These are phyloP conservation scores for Berberis vulgaris DNA, from an alignment of 164 flowering plant species.

Conservation along the genomic window DNA sequence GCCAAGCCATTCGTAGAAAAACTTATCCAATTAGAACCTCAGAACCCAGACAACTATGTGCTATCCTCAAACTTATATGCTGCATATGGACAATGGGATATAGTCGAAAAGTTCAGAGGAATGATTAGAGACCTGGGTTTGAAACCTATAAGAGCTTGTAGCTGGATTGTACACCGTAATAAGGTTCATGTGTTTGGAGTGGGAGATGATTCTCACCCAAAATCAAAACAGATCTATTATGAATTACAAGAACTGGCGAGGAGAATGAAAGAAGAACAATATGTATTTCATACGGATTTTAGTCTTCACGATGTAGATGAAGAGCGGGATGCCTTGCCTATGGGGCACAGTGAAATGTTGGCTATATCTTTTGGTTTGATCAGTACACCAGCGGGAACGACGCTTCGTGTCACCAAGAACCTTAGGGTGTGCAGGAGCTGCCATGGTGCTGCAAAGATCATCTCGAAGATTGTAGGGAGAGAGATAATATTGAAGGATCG, in stretches of 20 bases:
- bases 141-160: conserved; percentile 44
- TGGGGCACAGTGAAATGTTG: conserved; percentile 67
- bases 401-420: conserved; percentile 53
- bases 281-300: conserved; percentile 24
- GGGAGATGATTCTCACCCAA: conserved; percentile 68
- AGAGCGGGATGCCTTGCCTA: conserved; percentile 51
- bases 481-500: conserved; percentile 66
- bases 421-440: conserved; percentile 47
- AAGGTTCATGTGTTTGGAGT: conserved; percentile 69
- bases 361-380: conserved; percentile 63
- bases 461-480: conserved; percentile 36
- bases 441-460: conserved; percentile 38
- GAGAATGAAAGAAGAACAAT: conserved; percentile 29
- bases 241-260: conserved; percentile 39
- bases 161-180: conserved; percentile 58
- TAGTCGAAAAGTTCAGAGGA: conserved; percentile 25
- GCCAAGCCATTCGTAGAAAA: conserved; percentile 40
- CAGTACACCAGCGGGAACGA: conserved; percentile 26
- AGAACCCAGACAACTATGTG: conserved; percentile 55
- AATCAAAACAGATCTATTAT: conserved; percentile 46
- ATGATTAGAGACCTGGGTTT: conserved; percentile 50
- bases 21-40: conserved; percentile 53
- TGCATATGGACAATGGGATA: conserved; percentile 30
- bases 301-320: conserved; percentile 64
- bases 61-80: conserved; percentile 52